Evolutionary conservation across 2,329 filamentous ascomycete species (phyloP), one percentile per base, ranked within the genome.

Genomic region (Alternaria triticina): DNA sequence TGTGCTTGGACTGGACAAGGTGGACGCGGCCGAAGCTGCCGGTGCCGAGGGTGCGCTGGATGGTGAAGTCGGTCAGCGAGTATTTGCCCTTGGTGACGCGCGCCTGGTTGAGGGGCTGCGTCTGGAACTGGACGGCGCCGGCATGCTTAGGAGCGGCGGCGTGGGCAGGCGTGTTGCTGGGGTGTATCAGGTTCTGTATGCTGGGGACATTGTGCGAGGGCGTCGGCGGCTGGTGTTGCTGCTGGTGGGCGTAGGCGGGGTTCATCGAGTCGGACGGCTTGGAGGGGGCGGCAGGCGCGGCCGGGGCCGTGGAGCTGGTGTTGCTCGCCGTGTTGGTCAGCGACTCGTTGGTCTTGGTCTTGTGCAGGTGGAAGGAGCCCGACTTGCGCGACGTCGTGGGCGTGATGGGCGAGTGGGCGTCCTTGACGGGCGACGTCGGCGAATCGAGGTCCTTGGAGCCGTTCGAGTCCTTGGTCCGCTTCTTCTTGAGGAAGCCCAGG

Each of bases 1-100:
- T 99, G 83, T 99, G 96, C 82, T 94, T 96, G 70, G 94, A 97
- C 83, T 98, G 96, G 57, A 98, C 96, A 64, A 99, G 85, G 79
- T 99, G 96, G 47, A 99, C 96, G 71, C 96, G 88, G 49, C 96
- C 96, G 82, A 99, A 99, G 81, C 94, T 97, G 76, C 96, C 96
- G 33, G 96, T 99, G 55, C 96, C 96, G 67, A 99, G 86, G 40
- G 96, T 99, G 73, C 96, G 89, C 83, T 94, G 88, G 69, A 99
- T 90, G 65, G 90, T 86, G 77, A 99, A 99, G 83, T 99, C 96
- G 64, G 85, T 86, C 69, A 99, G 87, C 45, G 94, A 94, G 83
- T 99, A 99, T 86, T 98, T 98, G 70, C 96, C 96, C 86, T 97
- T 97, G 67, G 95, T 97, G 77, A 92, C 89, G 73, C 94, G 83